Evolutionary conservation across 148 eudicot genomes (phyloP).

Genomic region (Limonium bicolor): DNA sequence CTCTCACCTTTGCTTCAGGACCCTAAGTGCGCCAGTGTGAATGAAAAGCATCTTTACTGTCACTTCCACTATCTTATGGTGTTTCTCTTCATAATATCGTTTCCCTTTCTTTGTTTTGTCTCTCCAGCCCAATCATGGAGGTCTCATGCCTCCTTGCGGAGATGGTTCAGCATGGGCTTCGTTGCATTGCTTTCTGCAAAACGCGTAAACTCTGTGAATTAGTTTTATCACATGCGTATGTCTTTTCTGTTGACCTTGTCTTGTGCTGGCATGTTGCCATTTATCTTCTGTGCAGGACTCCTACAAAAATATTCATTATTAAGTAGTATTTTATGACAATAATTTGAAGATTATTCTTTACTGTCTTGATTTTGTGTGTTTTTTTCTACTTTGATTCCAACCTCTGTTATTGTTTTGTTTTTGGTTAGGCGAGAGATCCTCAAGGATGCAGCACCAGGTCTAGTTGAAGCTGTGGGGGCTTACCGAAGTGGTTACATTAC

Average conservation of each 20-base stretch:
- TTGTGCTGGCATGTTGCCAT: too few relatives aligned
- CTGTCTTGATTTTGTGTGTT: neutral
- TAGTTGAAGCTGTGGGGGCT: slow-evolving; percentile 50
- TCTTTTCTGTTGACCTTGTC: too few relatives aligned
- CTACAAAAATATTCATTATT: too few relatives aligned
- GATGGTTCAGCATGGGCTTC: slow-evolving; percentile 91
- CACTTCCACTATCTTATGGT: too few relatives aligned
- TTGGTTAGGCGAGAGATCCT: slow-evolving; percentile 82
- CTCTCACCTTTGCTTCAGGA: too few relatives aligned
- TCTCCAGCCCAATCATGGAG: slow-evolving; percentile 87
- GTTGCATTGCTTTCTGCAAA: slow-evolving; percentile 92
- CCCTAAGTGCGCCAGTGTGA: too few relatives aligned
- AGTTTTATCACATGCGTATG: slow-evolving; percentile 84
- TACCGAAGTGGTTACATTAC: slow-evolving; percentile 89
- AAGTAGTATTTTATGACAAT: too few relatives aligned
- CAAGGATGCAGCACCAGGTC: slow-evolving; percentile 66
- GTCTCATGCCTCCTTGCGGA: slow-evolving; percentile 71
- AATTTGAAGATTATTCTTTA: neutral
- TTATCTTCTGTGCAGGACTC: slow-evolving; percentile 1
- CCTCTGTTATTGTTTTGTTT: too few relatives aligned
- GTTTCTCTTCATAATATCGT: neutral
- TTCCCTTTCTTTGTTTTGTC: slow-evolving; percentile 1
- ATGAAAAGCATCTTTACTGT: too few relatives aligned
- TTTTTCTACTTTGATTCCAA: slow-evolving; percentile 1
- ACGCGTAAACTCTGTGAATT: slow-evolving; percentile 96